Evolutionary conservation across 1,139 yeast species (phyloP).

Genomic region (Hansenula sp.): DNA sequence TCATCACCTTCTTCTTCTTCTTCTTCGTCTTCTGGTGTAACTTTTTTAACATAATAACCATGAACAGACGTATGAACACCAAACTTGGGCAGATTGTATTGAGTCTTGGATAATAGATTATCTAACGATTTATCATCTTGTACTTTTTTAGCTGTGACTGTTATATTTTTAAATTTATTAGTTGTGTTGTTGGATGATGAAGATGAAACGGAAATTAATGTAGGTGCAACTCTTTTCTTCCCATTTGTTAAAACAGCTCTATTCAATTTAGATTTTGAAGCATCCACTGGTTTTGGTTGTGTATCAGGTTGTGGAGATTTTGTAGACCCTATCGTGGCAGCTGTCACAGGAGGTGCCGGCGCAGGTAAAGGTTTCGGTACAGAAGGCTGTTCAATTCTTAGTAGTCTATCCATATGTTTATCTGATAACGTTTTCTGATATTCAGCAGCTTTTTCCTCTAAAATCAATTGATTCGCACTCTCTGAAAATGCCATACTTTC

Average conservation of each 20-base stretch:
- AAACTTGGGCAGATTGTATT: constrained; percentile 30
- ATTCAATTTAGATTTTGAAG: constrained; percentile 25
- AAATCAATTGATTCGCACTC: constrained; percentile 67
- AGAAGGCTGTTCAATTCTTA: constrained; percentile 26
- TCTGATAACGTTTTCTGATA: constrained; percentile 26
- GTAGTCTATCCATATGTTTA: constrained; percentile 34
- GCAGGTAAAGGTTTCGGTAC: constrained; percentile 2
- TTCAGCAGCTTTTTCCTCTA: constrained; percentile 61
- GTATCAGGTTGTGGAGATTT: no score
- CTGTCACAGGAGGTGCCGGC: not conserved
- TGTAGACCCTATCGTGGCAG: no score
- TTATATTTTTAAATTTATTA: constrained; percentile 13
- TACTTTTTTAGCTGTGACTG: constrained; percentile 9
- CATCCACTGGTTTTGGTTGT: constrained; percentile 18
- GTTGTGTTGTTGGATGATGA: constrained; percentile 19
- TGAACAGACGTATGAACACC: constrained; percentile 32
- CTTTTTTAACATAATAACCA: constrained; percentile 31
- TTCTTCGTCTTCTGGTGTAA: constrained; percentile 34
- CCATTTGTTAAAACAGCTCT: constrained; percentile 44
- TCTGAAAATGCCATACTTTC: constrained; percentile 86
- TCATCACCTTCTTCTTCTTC: constrained; percentile 28
- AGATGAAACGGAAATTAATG: constrained; percentile 56
- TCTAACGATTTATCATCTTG: constrained; percentile 7
- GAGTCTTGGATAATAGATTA: constrained; percentile 25
- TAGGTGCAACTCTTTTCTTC: constrained; percentile 82